Base-by-base conservation (phyloP, 2,329 filamentous ascomycete species). In the Eutypa lata region DNA sequence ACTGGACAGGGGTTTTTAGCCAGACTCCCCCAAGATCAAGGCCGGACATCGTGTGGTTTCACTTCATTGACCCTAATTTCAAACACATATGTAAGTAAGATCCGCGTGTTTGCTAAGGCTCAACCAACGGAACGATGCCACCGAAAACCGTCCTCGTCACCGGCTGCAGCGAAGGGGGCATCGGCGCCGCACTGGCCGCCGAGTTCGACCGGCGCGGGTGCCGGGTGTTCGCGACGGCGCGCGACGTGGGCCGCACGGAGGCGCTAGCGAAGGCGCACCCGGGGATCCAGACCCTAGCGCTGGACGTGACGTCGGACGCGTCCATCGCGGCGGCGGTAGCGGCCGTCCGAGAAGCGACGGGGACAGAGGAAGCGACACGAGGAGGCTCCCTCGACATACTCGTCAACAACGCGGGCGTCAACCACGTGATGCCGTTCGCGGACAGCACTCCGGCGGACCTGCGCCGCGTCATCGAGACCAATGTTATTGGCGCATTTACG, bases 301-400 rank as follows among this genome's bases (percentile, higher is more conserved):
- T 71, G 31, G 67, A 71, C 52, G 68, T 71, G 22, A 64, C 60
- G 3, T 64, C 62, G 7, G 54, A 56, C 3, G 43, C 53, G 7
- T 65, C 65, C 3, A 66, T 70, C 35, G 50, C 57, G 1, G 49
- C 48, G 40, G 58, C 57, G 2, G 49, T 53, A 1, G 46, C 56
- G 1, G 26, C 45, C n/a, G 62, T 68, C n/a, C 35, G n/a, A 16
- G 6, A 18, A 14, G 13, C 35, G 35, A 14, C n/a, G 35, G 13
- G 35, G 35, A 38, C 13, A 16, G 13, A 4, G 35, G n/a, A 6
- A 10, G 10, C 26, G 26, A 10, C 26, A 55, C 55, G n/a, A 2
- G 48, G 48, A 16, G 54, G 56, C 5, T 38, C 53, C 4, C 58
- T 67, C 8, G 63, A 67, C 44, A 49, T 61, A n/a, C 53, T 67